Evolutionary conservation across 345 rosid genomes (phyloP).

Genomic region (Gossypium turneri): DNA sequence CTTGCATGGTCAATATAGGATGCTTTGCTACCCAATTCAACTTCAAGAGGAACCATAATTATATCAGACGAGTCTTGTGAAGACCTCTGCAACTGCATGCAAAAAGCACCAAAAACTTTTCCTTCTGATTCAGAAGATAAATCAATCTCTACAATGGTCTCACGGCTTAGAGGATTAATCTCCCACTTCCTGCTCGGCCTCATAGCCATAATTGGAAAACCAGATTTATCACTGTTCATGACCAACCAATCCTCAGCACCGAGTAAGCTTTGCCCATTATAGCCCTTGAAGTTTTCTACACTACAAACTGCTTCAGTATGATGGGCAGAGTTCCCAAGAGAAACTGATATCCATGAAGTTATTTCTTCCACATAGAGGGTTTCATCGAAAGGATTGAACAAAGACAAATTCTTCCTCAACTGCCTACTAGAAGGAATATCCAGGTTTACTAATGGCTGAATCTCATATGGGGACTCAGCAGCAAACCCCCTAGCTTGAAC

Average conservation of each 20-base stretch:
- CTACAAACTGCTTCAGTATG: constrained; percentile 51
- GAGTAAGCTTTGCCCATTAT: constrained; percentile 22
- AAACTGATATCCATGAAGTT: constrained; percentile 51
- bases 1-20: constrained; percentile 22
- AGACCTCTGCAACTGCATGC: constrained; percentile 47
- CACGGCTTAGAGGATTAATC: constrained; percentile 36
- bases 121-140: constrained; percentile 45
- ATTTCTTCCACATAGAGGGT: constrained; percentile 45
- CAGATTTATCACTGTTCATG: constrained; percentile 35
- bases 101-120: constrained; percentile 44
- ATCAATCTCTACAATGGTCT: constrained; percentile 46
- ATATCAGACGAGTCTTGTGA: constrained; percentile 40
- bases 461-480: constrained; percentile 49
- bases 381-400: constrained; percentile 63
- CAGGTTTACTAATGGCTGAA: constrained; percentile 35
- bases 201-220: constrained; percentile 41
- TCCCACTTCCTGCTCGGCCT: constrained; percentile 55
- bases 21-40: constrained; percentile 32
- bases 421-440: constrained; percentile 38
- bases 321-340: constrained; percentile 41
- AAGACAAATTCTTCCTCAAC: constrained; percentile 47
- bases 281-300: constrained; percentile 22
- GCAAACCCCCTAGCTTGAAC: constrained; percentile 61
- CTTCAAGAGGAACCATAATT: constrained; percentile 54
- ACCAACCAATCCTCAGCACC: constrained; percentile 49